These are phyloP conservation scores for Yarrowia sp. DNA, from an alignment of 805 yeast genomes.

Conservation along the genomic window DNA sequence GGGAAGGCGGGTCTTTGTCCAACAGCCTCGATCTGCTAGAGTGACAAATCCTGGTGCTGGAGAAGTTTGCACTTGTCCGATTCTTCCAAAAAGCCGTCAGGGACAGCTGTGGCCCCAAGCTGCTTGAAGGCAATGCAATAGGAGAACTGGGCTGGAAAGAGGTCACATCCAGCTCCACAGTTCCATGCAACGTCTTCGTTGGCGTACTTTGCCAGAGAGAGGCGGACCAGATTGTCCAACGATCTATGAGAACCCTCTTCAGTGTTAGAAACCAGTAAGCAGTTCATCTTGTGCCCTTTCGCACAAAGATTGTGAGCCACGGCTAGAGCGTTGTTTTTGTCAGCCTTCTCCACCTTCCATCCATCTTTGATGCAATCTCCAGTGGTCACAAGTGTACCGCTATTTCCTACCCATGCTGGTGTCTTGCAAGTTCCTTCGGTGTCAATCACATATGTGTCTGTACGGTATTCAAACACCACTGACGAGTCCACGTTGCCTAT, in stretches of 20 bases:
- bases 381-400: background rate
- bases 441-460: background rate
- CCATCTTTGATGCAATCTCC: background rate
- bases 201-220: background rate
- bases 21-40: background rate
- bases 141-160: background rate
- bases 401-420: background rate
- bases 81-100: background rate
- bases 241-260: background rate
- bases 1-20: background rate
- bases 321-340: background rate
- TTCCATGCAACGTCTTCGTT: background rate
- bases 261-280: background rate
- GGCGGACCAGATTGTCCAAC: background rate
- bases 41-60: background rate
- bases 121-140: background rate
- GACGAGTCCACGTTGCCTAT: background rate
- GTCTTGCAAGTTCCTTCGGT: background rate
- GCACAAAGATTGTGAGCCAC: background rate
- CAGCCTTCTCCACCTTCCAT: background rate
- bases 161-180: background rate
- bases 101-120: background rate
- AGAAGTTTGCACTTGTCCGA: background rate
- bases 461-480: background rate
- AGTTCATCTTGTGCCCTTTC: background rate